Base-by-base conservation (phyloP, 345 rosid species). In the Excoecaria agallocha region DNA sequence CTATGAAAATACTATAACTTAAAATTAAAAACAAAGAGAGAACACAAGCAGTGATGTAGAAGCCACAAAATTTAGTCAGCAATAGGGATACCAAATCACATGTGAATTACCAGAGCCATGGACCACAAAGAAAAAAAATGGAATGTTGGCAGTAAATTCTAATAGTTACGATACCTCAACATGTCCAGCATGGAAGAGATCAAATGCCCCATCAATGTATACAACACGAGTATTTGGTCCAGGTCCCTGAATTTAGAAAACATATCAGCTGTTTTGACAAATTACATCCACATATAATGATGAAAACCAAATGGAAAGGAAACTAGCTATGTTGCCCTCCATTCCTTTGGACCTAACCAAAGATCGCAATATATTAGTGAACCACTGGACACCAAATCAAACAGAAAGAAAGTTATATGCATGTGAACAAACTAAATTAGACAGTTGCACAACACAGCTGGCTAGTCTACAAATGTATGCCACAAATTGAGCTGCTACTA, bases 121-220 rank as follows among this genome's bases (percentile, higher is more conserved):
- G 17, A 61, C 19, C n/a, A 61, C 16, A 61, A 6, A 71, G 70
- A 56, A 30, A 49, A 59, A 22, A 41, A 48, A 61, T 22, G n/a
- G 12, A 81, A 57, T 8, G 58, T 49, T n/a, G 64, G 65, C 55
- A 74, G 51, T 60, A 60, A 66, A 30, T 65, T 46, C 30, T 25
- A 60, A 35, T 8, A 30, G 41, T 38, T 41, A 37, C 50, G 41
- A 66, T 88, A 94, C 98, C 98, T 94, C 97, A 4, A 92, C 98
- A 82, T 94, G 98, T 75, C 98, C 98, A 46, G 98, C 98, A 83
- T 94, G 98, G 75, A 94, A 94, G 76, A 94, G 94, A 90, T 94
- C 98, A 80, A 94, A 94, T 46, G 97, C 97, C 20, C 98, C 98
- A 80, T 94, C 98, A 69, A 94, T 92, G 80, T 94, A 94, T 19